A percentile compares a stretch with the other conserved stretches of the same genome.
Conservation (phyloP, 371 early-diverging fungal genomes). For the Mucor piriformis region DNA sequence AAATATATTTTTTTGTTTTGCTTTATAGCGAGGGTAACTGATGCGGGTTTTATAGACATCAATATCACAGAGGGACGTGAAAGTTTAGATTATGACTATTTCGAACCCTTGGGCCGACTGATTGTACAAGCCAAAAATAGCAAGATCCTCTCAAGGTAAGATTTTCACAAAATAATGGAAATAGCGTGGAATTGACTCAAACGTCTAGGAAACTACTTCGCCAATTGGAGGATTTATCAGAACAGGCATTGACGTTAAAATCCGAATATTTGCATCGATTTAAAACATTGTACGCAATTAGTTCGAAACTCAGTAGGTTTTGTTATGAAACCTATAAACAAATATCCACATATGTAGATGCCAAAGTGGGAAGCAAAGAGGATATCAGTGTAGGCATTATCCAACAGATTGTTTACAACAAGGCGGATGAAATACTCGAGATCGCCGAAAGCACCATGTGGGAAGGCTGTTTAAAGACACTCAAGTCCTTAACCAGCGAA, state of each 20-base stretch:
- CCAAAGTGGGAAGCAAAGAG: slow-evolving; percentile 48
- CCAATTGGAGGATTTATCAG: slow-evolving; percentile 67
- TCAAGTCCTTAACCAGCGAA: slow-evolving; percentile 57
- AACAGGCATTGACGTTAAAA: slow-evolving; percentile 58
- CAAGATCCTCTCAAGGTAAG: slow-evolving; percentile 60
- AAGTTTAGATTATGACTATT: slow-evolving; percentile 57
- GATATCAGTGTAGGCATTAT: slow-evolving; percentile 44
- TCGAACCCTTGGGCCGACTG: slow-evolving; percentile 59
- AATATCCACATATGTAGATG: slow-evolving; percentile 31
- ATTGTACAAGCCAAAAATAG: slow-evolving; percentile 64
- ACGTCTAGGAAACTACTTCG: slow-evolving; percentile 60
- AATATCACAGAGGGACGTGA: slow-evolving; percentile 48
- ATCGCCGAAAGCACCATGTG: slow-evolving; percentile 62
- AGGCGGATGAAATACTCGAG: slow-evolving; percentile 56
- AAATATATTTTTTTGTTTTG: not conserved
- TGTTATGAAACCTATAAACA: slow-evolving; percentile 46
- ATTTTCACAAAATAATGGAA: not conserved
- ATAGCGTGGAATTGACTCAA: not conserved
- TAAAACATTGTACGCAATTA: slow-evolving; percentile 52
- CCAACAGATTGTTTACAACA: slow-evolving; percentile 53
- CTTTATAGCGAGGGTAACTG: no score
- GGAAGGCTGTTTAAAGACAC: slow-evolving; percentile 60
- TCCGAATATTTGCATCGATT: slow-evolving; percentile 55
- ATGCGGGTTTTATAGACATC: slow-evolving; percentile 25
- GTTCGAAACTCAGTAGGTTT: slow-evolving; percentile 53